phyloP scores from a whole-genome alignment of 2,329 filamentous ascomycete species.

The Fusarium sp. region DNA sequence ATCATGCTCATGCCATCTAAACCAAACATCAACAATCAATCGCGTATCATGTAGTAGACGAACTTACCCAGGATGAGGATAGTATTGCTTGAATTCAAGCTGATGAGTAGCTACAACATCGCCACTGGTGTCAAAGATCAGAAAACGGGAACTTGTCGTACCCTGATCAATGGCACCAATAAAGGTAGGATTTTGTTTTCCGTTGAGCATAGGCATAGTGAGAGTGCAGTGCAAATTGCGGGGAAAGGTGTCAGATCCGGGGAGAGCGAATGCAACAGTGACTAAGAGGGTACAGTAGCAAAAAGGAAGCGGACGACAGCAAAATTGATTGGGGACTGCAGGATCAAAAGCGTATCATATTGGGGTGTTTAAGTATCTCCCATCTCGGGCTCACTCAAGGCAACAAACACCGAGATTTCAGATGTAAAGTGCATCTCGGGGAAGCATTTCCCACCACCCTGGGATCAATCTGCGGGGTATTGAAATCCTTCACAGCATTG shows the following conservation, averaged over 20 bases:
- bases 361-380: constrained; percentile 29
- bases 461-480: constrained; percentile 24
- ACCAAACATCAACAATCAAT: not conserved
- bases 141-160: constrained; percentile 80
- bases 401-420: constrained; percentile 17
- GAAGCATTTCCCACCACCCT: constrained; percentile 23
- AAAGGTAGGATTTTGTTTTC: constrained; percentile 55
- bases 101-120: constrained; percentile 78
- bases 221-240: constrained; percentile 30
- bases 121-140: constrained; percentile 79
- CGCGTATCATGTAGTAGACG: too few relatives aligned
- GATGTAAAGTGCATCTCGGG: constrained; percentile 13
- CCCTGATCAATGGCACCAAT: constrained; percentile 84
- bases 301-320: not conserved
- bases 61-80: constrained; percentile 77
- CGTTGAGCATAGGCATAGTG: constrained; percentile 48
- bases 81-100: constrained; percentile 79
- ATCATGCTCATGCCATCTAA: constrained; percentile 87
- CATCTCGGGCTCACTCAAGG: constrained; percentile 7
- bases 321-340: constrained; percentile 11
- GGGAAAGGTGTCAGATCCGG: constrained; percentile 15
- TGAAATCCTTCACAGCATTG: constrained; percentile 1
- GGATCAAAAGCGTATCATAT: not conserved
- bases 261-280: constrained; percentile 22
- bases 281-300: constrained; percentile 1